Evolutionary conservation across 805 yeast species (phyloP).

Genomic region (Ogataea thermomethanolica): DNA sequence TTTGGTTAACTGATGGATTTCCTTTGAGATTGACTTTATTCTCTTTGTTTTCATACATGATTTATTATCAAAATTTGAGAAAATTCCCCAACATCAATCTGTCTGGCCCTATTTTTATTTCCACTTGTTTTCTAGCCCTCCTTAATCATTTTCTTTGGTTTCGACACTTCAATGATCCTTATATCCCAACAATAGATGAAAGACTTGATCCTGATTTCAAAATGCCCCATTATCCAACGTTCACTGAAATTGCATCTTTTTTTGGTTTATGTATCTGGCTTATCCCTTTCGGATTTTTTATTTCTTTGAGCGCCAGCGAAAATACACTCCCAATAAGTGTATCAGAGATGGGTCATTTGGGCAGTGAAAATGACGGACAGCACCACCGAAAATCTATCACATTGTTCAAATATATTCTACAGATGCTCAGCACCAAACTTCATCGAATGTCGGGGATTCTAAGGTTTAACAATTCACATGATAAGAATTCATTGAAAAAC

Average conservation of each 20-base stretch:
- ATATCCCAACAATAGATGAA: constrained; percentile 64
- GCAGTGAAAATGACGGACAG: constrained; percentile 11
- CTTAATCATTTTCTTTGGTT: constrained; percentile 90
- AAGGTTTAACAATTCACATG: constrained; percentile 51
- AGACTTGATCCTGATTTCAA: constrained; percentile 55
- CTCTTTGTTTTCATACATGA: constrained; percentile 64
- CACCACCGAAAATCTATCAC: constrained; percentile 47
- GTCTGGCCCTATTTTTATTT: constrained; percentile 64
- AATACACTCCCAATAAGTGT: constrained; percentile 64
- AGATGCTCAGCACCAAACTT: constrained; percentile 44
- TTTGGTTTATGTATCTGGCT: constrained; percentile 94
- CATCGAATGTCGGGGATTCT: constrained; percentile 48
- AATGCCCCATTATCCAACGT: constrained; percentile 71
- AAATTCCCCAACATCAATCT: constrained; percentile 82
- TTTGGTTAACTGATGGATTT: constrained; percentile 73
- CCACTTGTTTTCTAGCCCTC: constrained; percentile 69
- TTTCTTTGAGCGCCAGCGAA: constrained; percentile 88
- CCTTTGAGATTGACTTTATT: constrained; percentile 67
- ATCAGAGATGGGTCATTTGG: constrained; percentile 16
- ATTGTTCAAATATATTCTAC: constrained; percentile 64
- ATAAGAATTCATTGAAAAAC: constrained; percentile 16
- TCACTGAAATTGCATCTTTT: constrained; percentile 90
- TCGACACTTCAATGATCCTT: constrained; percentile 69
- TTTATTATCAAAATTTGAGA: constrained; percentile 73
- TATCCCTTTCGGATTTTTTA: constrained; percentile 88